Percentiles rank a stretch among this genome's conserved stretches.
Evolutionary conservation across 2,329 filamentous ascomycete genomes (phyloP).

Genomic region (Didymosphaeria variabile): DNA sequence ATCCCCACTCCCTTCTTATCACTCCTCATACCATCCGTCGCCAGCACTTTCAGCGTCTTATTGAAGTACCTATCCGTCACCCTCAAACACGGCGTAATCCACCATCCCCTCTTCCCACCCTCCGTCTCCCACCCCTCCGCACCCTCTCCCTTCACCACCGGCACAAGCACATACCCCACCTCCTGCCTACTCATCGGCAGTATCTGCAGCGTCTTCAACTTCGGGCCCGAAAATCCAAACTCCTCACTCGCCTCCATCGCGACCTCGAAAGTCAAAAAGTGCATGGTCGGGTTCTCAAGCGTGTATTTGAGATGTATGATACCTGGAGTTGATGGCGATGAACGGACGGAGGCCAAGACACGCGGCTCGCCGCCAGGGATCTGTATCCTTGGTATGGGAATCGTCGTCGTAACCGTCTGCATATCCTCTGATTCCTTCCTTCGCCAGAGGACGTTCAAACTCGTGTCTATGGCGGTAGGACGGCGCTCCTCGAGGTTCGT

Average conservation of each 20-base stretch:
- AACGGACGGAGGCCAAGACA: constrained; percentile 69
- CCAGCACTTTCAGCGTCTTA: constrained; percentile 82
- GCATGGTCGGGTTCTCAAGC: constrained; percentile 92
- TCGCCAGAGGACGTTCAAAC: constrained; percentile 80
- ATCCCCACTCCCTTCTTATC: constrained; percentile 63
- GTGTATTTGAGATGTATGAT: constrained; percentile 65
- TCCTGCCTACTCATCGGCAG: constrained; percentile 80
- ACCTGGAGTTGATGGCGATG: constrained; percentile 20
- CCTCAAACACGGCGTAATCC: constrained; percentile 76
- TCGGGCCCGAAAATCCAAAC: constrained; percentile 92
- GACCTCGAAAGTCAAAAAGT: constrained; percentile 92
- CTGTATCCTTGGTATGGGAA: constrained; percentile 81
- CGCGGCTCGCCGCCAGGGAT: constrained; percentile 87
- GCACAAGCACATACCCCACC: constrained; percentile 76
- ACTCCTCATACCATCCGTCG: constrained; percentile 72
- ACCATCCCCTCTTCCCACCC: constrained; percentile 60
- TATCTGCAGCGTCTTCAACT: constrained; percentile 80
- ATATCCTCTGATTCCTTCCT: constrained; percentile 65
- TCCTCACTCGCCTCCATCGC: constrained; percentile 91
- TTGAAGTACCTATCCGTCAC: constrained; percentile 94
- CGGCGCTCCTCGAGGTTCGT: constrained; percentile 81
- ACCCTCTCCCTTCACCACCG: constrained; percentile 63
- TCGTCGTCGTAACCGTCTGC: constrained; percentile 57
- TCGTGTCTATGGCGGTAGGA: constrained; percentile 76
- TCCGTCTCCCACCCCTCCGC: not conserved